Base-by-base conservation (phyloP, 2,329 filamentous ascomycete species). In the Paecilomyces fulvus region DNA sequence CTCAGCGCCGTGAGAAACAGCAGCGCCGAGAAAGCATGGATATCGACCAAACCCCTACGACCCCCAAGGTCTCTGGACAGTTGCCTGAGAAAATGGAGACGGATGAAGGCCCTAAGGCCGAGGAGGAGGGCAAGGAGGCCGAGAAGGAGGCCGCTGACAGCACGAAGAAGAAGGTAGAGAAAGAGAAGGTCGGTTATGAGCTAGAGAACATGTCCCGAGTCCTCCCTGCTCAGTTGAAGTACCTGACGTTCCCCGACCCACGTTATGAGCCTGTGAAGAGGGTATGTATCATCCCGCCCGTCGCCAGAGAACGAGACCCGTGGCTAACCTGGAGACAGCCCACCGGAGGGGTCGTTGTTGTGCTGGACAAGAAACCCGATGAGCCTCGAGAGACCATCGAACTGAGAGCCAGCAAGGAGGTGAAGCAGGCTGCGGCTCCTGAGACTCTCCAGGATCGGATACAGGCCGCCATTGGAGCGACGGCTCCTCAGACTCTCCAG, bases 181-280 rank as follows among this genome's bases (percentile, higher is more conserved):
- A 94, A 79, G 94, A 99, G 78, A 97, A 96, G 83, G 83, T 95
- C 58, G 94, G 94, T 64, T 96, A 94, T 71, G 91, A 96, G 61
- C 83, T 99, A 60, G 89, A 94, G 70, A 99, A 99, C 79, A 95
- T 99, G 90, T 95, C 89, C 55, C 84, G 94, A 65, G 91, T 99
- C 33, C 83, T 99, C 51, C 94, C 92, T 1, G 84, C 85, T 51
- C 94, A 99, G 77, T 83, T 97, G 68, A 96, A 95, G 79, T 96
- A 92, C 73, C 90, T 99, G 68, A 95, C 85, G 73, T 96, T 99
- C 80, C 85, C 90, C 52, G 83, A 89, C 61, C 89, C 89, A 50
- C 86, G 95, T 64, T 99, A 96, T 75, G 90, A 89, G 80, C 92
- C 94, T 33, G 92, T 97, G 61, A 90, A 89, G 78, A 86, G 95